phyloP scores from a whole-genome alignment of 805 yeast genomes.

The Deakozyma indianensis region DNA sequence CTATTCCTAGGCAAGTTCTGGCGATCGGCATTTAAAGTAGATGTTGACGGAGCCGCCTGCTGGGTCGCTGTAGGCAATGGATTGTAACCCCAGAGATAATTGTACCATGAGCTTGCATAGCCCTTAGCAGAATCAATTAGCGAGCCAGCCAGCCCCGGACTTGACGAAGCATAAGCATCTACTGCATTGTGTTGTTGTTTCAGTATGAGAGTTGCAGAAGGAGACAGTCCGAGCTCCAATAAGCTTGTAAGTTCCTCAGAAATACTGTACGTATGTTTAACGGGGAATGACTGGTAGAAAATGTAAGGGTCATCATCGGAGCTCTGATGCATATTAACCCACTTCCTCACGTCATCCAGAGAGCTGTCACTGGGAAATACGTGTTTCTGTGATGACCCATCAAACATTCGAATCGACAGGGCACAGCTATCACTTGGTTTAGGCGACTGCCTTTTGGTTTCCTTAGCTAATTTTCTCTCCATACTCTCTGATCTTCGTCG shows the following conservation, averaged over 20 bases:
- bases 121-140: no score
- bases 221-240: not conserved
- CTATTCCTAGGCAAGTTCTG: no score
- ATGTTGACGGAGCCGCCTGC: no score
- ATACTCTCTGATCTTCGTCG: not conserved
- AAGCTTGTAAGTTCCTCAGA: not conserved
- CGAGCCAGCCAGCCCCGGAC: no score
- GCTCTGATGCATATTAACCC: constrained; percentile 40
- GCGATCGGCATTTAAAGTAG: no score
- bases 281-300: constrained; percentile 25
- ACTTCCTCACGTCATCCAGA: constrained; percentile 43
- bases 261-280: constrained; percentile 19
- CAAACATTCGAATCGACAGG: constrained; percentile 46
- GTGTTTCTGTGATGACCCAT: constrained; percentile 45
- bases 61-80: no score
- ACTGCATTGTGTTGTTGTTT: not conserved
- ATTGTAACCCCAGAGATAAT: no score
- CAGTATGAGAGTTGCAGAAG: not conserved
- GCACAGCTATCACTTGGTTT: constrained; percentile 17
- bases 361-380: constrained; percentile 33
- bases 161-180: not conserved
- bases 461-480: not conserved
- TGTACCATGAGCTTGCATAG: no score
- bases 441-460: not conserved
- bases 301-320: constrained; percentile 29